Base-by-base conservation (phyloP, 2,329 filamentous ascomycete species). In the Pseudopyrenochaeta lycopersici region DNA sequence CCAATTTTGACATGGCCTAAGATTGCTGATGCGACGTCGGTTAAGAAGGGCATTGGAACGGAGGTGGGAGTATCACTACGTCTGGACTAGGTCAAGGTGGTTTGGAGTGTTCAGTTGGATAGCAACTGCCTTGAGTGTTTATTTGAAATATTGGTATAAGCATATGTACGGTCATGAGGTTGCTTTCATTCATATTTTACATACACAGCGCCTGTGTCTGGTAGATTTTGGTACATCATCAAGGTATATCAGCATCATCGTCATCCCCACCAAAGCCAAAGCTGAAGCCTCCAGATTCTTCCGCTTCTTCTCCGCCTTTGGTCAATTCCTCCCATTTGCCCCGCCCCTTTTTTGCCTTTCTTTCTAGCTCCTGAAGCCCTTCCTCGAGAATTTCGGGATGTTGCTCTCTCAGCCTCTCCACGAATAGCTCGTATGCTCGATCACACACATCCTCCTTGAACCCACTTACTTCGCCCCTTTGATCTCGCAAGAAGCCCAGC, bases 261-360 rank as follows among this genome's bases (percentile, higher is more conserved):
- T 84, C 82, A 47, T 84, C 84, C 58, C 79, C 85, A 15, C 85
- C 85, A 77, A 82, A 82, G 3, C 79, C 80, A 67, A 91, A 90
- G 64, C 84, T 87, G 66, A 89, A 89, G 14, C 75, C 82, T 41
- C 75, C 78, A 42, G 67, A 70, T 20, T 64, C 66, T 29, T 73
- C 73, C 21, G 70, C 74, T 2, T 80, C 80, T 2, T 79, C 77
- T 27, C 78, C 81, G 11, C 54, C 79, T 53, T 87, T 86, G 10
- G 92, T 88, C 23, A 92, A 84, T 52, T 88, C 84, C 70, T 96
- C 91, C 94, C 94, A 98, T 67, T 90, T 96, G 45, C 92, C 85
- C 29, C 67, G 58, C 27, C 64, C 63, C 78, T 93, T 95, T 73
- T 84, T 91, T 3, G 83, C 83, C 69, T 83, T 88, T 63, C 81